A percentile compares a stretch with the other conserved stretches of the same genome.
These are phyloP conservation scores for Pleurotus giganteus DNA, from an alignment of 768 basidiomycete species.

Conservation along the genomic window DNA sequence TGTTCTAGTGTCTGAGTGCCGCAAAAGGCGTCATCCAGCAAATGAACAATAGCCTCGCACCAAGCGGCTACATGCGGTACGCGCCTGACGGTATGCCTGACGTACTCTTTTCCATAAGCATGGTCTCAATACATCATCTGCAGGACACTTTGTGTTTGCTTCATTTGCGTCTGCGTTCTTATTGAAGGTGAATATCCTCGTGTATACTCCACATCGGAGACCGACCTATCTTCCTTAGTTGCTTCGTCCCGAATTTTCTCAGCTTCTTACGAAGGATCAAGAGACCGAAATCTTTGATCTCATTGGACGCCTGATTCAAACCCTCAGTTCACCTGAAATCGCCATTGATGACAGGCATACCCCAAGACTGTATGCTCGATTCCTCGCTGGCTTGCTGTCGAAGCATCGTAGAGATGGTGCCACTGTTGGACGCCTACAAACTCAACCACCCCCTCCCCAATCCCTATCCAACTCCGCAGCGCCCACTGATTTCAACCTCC, in stretches of 20 bases:
- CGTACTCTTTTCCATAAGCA: neutral
- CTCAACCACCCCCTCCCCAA: constrained; percentile 42
- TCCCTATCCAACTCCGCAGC: constrained; percentile 9
- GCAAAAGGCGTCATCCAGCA: constrained; percentile 66
- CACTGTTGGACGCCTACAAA: constrained; percentile 53
- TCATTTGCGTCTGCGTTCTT: constrained; percentile 83
- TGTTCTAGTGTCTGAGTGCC: constrained; percentile 60
- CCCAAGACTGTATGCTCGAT: constrained; percentile 76
- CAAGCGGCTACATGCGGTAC: constrained; percentile 74
- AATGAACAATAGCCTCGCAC: constrained; percentile 64
- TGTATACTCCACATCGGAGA: neutral
- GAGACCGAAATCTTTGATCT: constrained; percentile 71
- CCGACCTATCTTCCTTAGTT: constrained; percentile 37
- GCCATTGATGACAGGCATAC: constrained; percentile 83
- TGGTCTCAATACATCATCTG: neutral
- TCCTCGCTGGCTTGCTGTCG: constrained; percentile 69
- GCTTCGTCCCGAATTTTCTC: constrained; percentile 71
- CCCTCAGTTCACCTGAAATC: constrained; percentile 65
- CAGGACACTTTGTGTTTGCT: constrained; percentile 75
- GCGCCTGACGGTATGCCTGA: constrained; percentile 65
- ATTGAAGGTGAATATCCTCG: constrained; percentile 54
- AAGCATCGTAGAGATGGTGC: constrained; percentile 68
- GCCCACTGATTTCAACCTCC: constrained; percentile 12
- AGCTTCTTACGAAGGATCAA: constrained; percentile 55
- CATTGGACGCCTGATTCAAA: constrained; percentile 71